A percentile compares a stretch with the other conserved stretches of the same genome.
Conservation (phyloP, 2,329 filamentous ascomycete species). For the Monilinia fructicola region DNA sequence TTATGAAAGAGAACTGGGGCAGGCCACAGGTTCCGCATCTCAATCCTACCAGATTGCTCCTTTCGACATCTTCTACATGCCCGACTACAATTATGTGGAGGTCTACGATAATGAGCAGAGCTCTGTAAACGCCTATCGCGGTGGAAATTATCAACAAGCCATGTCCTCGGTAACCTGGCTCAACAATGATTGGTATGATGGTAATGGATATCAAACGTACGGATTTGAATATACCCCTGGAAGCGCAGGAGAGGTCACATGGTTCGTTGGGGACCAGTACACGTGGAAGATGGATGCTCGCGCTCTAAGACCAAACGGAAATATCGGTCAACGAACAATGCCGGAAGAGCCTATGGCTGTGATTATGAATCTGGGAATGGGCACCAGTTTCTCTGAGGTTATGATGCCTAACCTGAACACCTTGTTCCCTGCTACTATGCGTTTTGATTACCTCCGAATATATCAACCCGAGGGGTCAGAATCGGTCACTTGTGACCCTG, state of each 20-base stretch:
- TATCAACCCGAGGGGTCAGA: constrained; percentile 57
- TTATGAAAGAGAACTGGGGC: constrained; percentile 43
- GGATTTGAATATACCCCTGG: constrained; percentile 65
- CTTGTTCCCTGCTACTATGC: constrained; percentile 63
- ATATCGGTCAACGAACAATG: constrained; percentile 64
- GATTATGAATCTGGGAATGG: constrained; percentile 71
- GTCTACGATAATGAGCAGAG: constrained; percentile 61
- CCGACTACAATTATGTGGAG: constrained; percentile 63
- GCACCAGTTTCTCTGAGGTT: constrained; percentile 61
- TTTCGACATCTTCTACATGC: constrained; percentile 69
- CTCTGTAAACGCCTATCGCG: constrained; percentile 59
- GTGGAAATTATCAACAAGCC: constrained; percentile 62
- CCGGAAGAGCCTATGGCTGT: constrained; percentile 67
- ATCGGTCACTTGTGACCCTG: constrained; percentile 65
- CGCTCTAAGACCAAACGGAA: constrained; percentile 66
- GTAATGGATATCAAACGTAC: constrained; percentile 61
- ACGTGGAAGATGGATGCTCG: constrained; percentile 63
- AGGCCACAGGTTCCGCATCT: constrained; percentile 57
- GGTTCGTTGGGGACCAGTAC: constrained; percentile 64
- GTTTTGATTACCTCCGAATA: constrained; percentile 68
- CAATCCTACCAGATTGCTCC: constrained; percentile 68
- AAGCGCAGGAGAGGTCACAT: constrained; percentile 59
- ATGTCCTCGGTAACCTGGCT: constrained; percentile 60
- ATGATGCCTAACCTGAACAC: constrained; percentile 56
- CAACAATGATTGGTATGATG: constrained; percentile 67